Percentiles rank a stretch among this genome's conserved stretches.
These are phyloP conservation scores for Kurtzmaniella natalensis DNA, from an alignment of 1,139 yeast species.

Conservation along the genomic window DNA sequence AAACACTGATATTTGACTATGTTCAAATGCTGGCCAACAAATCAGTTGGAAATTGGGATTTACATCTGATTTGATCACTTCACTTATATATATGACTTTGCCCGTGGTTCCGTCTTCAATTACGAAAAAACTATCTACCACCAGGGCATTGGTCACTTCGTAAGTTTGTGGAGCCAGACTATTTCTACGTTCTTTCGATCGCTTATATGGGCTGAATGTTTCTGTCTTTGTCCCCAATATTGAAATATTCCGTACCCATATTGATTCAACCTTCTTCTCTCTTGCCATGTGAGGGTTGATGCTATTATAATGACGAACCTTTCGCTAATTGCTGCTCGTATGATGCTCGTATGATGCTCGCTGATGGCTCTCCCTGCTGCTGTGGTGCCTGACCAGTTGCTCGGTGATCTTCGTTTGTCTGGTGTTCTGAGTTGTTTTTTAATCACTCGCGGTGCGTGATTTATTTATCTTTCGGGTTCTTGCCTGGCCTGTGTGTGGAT, in stretches of 20 bases:
- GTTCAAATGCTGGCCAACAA: constrained; percentile 20
- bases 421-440: no score
- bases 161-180: not conserved
- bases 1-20: constrained; percentile 9
- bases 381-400: no score
- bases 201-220: constrained; percentile 1
- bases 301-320: no score
- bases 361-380: no score
- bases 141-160: not conserved
- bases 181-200: not conserved
- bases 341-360: no score
- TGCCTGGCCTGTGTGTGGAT: no score
- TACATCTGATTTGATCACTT: constrained; percentile 19
- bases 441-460: no score
- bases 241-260: constrained; percentile 5
- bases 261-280: not conserved
- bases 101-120: not conserved
- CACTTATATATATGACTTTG: constrained; percentile 32
- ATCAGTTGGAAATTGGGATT: constrained; percentile 30
- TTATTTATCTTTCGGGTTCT: no score
- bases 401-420: no score
- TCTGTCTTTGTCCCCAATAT: not conserved
- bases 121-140: constrained; percentile 1
- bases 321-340: no score
- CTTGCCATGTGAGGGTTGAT: constrained; percentile 2